Conservation (phyloP, 352 stramenopile genomes). For the Phytophthora tentaculata region DNA sequence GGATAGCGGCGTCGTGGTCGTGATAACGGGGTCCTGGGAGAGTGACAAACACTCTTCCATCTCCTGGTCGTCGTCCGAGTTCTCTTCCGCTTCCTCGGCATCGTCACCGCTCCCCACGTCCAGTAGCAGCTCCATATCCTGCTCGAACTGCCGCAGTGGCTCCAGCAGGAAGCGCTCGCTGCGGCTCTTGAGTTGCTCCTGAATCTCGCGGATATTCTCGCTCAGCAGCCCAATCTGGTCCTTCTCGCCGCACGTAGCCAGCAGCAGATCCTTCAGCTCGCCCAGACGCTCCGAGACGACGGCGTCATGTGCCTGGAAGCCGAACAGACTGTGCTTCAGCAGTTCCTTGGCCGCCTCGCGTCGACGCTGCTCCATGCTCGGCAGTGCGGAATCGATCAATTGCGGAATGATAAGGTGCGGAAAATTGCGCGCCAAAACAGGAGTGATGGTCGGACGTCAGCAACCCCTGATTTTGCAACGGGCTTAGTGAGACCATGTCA, state of each 20-base stretch:
- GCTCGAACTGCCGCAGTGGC: slow-evolving; percentile 62
- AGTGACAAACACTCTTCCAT: slow-evolving; percentile 22
- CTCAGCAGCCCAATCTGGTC: slow-evolving; percentile 59
- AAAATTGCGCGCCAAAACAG: slow-evolving; percentile 29
- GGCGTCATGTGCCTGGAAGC: slow-evolving; percentile 65
- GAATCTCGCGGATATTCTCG: slow-evolving; percentile 60
- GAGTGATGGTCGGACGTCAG: slow-evolving; percentile 23
- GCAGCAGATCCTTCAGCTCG: slow-evolving; percentile 58
- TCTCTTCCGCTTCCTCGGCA: slow-evolving; percentile 20
- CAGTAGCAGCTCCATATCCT: slow-evolving; percentile 70
- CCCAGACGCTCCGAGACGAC: slow-evolving; percentile 42
- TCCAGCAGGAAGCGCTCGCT: slow-evolving; percentile 62
- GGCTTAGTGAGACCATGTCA: neutral
- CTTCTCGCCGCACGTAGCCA: slow-evolving; percentile 43
- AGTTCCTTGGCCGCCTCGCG: slow-evolving; percentile 29
- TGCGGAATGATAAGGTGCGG: slow-evolving; percentile 12
- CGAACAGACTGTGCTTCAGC: slow-evolving; percentile 59
- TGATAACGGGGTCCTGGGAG: slow-evolving; percentile 12
- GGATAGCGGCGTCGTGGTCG: neutral
- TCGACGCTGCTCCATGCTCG: slow-evolving; percentile 36
- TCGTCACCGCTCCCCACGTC: slow-evolving; percentile 50
- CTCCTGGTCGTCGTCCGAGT: slow-evolving; percentile 25
- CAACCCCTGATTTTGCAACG: slow-evolving; percentile 8
- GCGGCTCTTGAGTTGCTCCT: slow-evolving; percentile 45
- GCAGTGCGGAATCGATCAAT: slow-evolving; percentile 5